Base-by-base conservation (phyloP, 2,329 filamentous ascomycete species). In the Tolypocladium cylindrosporum region DNA sequence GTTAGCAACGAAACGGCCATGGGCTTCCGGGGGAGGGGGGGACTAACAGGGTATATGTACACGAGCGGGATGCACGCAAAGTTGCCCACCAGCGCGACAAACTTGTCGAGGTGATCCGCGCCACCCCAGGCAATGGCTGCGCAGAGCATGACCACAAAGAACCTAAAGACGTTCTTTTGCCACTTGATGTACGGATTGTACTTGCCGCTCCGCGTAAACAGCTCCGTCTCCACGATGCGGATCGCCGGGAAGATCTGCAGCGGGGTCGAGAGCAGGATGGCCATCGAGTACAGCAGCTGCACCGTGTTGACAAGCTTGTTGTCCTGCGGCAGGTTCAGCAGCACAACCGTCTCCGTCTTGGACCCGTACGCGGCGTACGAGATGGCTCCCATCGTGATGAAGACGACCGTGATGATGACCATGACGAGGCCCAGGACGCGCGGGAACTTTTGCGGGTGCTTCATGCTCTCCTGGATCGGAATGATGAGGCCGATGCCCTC, bases 151-250 rank as follows among this genome's bases (percentile, higher is more conserved):
- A 97, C 94, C 61, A 97, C 85, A 69, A 93, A 87, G 79, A 97
- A 99, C 57, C 94, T 88, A 78, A 96, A 99, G 40, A 88, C 78
- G 66, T 99, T 99, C 85, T 99, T 99, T 80, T 97, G 90, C 94
- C 94, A 99, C 78, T 99, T 99, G 79, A 99, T 96, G 69, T 90
- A 94, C 0, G 91, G 92, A 70, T 97, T 97, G 76, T 97, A 96
- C 75, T 99, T 99, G 65, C 94, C 92, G 61, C 91, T 96, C 69
- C 89, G 83, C 31, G 90, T 96, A 73, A 97, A 99, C 8, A 97
- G 80, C 64, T 91, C 91, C 66, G 96, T 96, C 74, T 96, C 92
- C 40, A 90, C 91, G 68, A 99, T 99, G 69, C 93, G 89, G 67
- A 99, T 97, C 50, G 94, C 94, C 0, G 94, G 94, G 79, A 97